Conservation (phyloP, 768 basidiomycete genomes). For the Leccinum boreale region DNA sequence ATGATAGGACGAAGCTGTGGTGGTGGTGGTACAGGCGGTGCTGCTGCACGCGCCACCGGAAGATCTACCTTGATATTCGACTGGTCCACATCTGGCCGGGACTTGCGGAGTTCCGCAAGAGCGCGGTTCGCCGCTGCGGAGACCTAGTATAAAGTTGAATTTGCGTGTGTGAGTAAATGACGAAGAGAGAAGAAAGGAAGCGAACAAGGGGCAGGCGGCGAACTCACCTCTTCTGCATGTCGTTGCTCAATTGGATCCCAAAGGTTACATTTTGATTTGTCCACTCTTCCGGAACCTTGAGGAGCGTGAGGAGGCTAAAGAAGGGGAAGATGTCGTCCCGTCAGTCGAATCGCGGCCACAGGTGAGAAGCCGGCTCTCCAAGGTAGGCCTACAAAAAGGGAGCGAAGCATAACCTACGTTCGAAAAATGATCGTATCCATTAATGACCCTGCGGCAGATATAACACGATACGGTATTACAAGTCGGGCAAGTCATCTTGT, state of each 20-base stretch:
- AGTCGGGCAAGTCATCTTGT: slow-evolving; percentile 83
- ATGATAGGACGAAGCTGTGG: neutral
- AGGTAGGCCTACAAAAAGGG: neutral
- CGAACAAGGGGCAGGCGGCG: neutral
- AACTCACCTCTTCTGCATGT: slow-evolving; percentile 60
- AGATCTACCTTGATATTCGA: slow-evolving; percentile 63
- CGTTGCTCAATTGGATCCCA: slow-evolving; percentile 69
- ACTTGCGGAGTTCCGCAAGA: slow-evolving; percentile 53
- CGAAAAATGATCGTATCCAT: slow-evolving; percentile 75
- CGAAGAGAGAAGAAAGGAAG: neutral
- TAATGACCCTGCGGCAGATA: slow-evolving; percentile 70
- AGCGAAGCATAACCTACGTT: slow-evolving; percentile 35
- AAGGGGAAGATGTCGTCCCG: neutral
- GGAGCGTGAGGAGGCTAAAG: slow-evolving; percentile 21
- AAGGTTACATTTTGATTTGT: slow-evolving; percentile 52
- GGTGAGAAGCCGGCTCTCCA: neutral
- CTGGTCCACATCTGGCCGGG: slow-evolving; percentile 62
- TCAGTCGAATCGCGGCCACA: slow-evolving; percentile 5
- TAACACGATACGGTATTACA: slow-evolving; percentile 81
- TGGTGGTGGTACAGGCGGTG: neutral
- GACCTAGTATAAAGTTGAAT: slow-evolving; percentile 42
- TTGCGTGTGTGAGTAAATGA: slow-evolving; percentile 15
- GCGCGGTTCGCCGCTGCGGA: slow-evolving; percentile 64
- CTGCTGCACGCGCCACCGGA: slow-evolving; percentile 30
- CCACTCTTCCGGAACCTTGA: slow-evolving; percentile 12